Evolutionary conservation across 2,329 filamentous ascomycete genomes (phyloP).

Genomic region (Xylariaceae sp.): DNA sequence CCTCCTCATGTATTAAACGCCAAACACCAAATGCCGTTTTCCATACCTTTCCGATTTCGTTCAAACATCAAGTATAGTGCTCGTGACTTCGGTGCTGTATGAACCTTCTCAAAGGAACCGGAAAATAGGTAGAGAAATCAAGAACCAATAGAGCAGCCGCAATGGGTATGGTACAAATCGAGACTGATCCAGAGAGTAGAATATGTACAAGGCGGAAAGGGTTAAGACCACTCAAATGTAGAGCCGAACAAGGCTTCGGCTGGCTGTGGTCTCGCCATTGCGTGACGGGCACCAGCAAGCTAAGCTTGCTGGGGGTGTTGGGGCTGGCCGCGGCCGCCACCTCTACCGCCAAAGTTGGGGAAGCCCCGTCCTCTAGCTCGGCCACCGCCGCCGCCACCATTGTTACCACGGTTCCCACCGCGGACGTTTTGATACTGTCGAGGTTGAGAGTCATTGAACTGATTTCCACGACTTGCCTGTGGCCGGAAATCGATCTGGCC

Average conservation of each 20-base stretch:
- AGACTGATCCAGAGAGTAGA: constrained; percentile 28
- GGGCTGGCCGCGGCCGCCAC: constrained; percentile 32
- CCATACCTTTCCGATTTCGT: constrained; percentile 26
- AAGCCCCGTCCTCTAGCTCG: constrained; percentile 34
- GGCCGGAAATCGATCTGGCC: constrained; percentile 30
- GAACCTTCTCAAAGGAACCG: constrained; percentile 27
- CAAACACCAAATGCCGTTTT: constrained; percentile 31
- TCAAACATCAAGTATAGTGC: constrained; percentile 27
- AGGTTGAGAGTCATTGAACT: constrained; percentile 33
- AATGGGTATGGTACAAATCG: constrained; percentile 36
- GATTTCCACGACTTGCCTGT: constrained; percentile 27
- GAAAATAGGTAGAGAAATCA: constrained; percentile 25
- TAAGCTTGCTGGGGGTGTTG: constrained; percentile 34
- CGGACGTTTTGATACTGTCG: constrained; percentile 33
- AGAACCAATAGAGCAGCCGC: constrained; percentile 29
- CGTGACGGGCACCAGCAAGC: constrained; percentile 1
- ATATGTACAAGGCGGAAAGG: constrained; percentile 33
- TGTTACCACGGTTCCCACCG: constrained; percentile 29
- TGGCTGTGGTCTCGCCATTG: constrained; percentile 8
- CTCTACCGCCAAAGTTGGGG: constrained; percentile 35
- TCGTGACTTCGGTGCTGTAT: constrained; percentile 31
- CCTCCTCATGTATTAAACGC: constrained; percentile 20
- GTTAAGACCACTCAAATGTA: constrained; percentile 8
- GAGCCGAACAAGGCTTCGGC: constrained; percentile 5
- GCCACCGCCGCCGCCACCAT: constrained; percentile 31